phyloP scores from a whole-genome alignment of 306 rosid species.

The Vachellia pachyceras region DNA sequence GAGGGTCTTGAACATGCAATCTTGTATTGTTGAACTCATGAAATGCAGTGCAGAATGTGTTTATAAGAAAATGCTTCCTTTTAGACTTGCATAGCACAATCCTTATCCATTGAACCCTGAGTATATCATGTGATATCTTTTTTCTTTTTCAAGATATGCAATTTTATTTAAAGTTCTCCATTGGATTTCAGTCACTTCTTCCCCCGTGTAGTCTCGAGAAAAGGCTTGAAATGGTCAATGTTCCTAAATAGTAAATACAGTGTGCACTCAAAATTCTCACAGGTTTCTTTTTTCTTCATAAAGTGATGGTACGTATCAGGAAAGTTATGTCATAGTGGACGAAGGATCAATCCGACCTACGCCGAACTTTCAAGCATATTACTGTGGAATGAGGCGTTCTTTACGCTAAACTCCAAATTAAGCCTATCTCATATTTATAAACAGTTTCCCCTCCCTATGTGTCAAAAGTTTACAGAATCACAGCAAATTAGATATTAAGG shows the following conservation, averaged over 20 bases:
- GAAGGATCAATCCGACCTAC: slow-evolving; percentile 39
- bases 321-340: slow-evolving; percentile 34
- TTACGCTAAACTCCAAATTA: slow-evolving; percentile 36
- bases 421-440: slow-evolving; percentile 7
- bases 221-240: slow-evolving; percentile 35
- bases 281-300: slow-evolving; percentile 29
- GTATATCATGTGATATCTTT: slow-evolving; percentile 24
- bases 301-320: slow-evolving; percentile 28
- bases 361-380: slow-evolving; percentile 26
- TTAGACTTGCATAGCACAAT: neutral
- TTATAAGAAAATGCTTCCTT: neutral
- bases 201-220: slow-evolving; percentile 28
- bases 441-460: neutral
- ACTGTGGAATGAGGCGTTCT: slow-evolving; percentile 20
- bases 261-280: neutral
- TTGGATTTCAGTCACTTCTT: slow-evolving; percentile 14
- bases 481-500: neutral
- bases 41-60: neutral
- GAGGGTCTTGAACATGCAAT: neutral
- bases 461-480: neutral
- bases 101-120: slow-evolving; percentile 49
- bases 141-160: slow-evolving; percentile 35
- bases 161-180: neutral
- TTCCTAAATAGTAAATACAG: slow-evolving; percentile 38
- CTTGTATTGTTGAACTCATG: no score